These are phyloP conservation scores for Mayamaea pseudoterrestris DNA, from an alignment of 108 stramenopile genomes.

Conservation along the genomic window DNA sequence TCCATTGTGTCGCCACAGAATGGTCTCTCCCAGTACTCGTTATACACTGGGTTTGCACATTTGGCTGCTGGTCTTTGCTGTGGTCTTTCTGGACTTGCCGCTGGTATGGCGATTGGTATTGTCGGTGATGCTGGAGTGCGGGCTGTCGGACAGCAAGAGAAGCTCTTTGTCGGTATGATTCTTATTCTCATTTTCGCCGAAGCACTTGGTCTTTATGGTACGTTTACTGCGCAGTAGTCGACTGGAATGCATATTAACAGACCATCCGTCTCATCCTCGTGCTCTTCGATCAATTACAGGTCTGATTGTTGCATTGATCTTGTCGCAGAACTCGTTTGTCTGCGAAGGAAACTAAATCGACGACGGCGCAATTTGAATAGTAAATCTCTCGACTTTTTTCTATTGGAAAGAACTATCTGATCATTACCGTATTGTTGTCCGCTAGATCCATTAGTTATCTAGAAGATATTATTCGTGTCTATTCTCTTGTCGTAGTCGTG, in stretches of 20 bases:
- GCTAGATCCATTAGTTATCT: too few relatives aligned
- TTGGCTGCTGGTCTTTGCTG: constrained; percentile 97
- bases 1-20: constrained; percentile 67
- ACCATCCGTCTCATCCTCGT: neutral
- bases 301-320: constrained; percentile 96
- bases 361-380: too few relatives aligned
- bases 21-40: constrained; percentile 70
- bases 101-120: constrained; percentile 98
- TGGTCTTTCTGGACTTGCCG: constrained; percentile 92
- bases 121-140: constrained; percentile 98
- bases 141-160: constrained; percentile 96
- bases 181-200: constrained; percentile 99
- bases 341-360: constrained; percentile 80
- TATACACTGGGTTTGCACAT: constrained; percentile 95
- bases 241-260: neutral
- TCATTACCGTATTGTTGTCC: too few relatives aligned
- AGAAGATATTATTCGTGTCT: too few relatives aligned
- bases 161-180: constrained; percentile 98
- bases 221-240: constrained; percentile 1
- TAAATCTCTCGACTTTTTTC: too few relatives aligned
- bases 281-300: constrained; percentile 24
- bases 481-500: too few relatives aligned
- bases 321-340: constrained; percentile 84
- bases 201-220: constrained; percentile 96
- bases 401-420: too few relatives aligned